A percentile compares a stretch with the other conserved stretches of the same genome.
phyloP scores from a whole-genome alignment of 192 early-diverging fungal genomes.

The Backusella mclennaniae region DNA sequence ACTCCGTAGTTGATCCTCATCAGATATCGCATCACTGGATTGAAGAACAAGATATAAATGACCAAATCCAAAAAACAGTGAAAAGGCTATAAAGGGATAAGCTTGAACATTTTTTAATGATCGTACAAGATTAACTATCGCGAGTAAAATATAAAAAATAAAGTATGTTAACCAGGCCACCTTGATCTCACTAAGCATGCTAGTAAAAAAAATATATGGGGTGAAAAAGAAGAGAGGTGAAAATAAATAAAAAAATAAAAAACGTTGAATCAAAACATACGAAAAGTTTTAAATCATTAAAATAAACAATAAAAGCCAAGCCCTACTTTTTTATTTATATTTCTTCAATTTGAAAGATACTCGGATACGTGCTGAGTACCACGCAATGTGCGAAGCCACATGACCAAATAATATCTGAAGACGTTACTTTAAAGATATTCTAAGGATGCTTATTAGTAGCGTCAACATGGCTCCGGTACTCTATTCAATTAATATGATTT shows the following conservation, averaged over 20 bases:
- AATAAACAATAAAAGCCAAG: not conserved
- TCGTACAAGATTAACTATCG: not conserved
- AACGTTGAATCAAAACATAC: not conserved
- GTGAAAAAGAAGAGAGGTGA: not conserved
- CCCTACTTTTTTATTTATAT: not conserved
- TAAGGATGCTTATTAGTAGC: too few relatives aligned
- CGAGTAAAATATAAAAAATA: constrained; percentile 6
- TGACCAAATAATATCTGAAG: not conserved
- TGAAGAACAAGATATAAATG: not conserved
- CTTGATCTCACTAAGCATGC: not conserved
- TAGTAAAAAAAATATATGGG: not conserved
- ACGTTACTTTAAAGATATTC: not conserved
- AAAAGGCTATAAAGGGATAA: not conserved
- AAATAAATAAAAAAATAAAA: not conserved
- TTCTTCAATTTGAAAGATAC: not conserved
- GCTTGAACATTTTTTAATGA: not conserved
- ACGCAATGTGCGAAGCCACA: not conserved
- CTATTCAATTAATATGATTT: too few relatives aligned
- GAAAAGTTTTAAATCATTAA: not conserved
- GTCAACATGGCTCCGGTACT: too few relatives aligned
- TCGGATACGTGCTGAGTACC: not conserved
- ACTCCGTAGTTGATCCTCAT: not conserved
- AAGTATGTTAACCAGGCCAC: not conserved
- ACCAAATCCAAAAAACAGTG: not conserved
- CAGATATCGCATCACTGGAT: not conserved